Percentiles rank a stretch among this genome's conserved stretches.
Conservation (phyloP, 2,329 filamentous ascomycete species). For the Rhytidhysteron rufulum region DNA sequence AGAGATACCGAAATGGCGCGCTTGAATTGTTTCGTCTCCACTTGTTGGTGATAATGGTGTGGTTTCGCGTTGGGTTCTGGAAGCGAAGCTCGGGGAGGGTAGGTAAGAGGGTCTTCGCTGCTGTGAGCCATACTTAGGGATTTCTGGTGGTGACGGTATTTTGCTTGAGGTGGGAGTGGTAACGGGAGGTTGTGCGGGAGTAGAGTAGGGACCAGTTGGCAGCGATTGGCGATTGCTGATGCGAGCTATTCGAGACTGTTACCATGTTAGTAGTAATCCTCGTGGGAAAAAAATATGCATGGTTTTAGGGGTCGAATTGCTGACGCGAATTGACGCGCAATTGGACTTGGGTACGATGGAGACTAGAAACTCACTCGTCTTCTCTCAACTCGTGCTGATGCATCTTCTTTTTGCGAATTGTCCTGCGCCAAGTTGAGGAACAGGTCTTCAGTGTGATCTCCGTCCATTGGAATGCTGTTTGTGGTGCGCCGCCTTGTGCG, state of each 20-base stretch:
- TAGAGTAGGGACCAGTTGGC: slow-evolving; percentile 24
- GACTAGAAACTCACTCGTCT: slow-evolving; percentile 28
- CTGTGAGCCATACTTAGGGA: slow-evolving; percentile 18
- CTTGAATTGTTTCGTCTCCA: slow-evolving; percentile 17
- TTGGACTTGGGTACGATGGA: no score
- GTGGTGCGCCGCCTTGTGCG: slow-evolving; percentile 15
- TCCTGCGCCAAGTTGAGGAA: slow-evolving; percentile 42
- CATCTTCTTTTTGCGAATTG: slow-evolving; percentile 24
- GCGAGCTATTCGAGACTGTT: slow-evolving; percentile 34
- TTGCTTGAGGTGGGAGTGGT: slow-evolving; percentile 25
- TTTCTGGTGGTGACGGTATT: slow-evolving; percentile 24
- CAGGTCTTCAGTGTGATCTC: slow-evolving; percentile 35
- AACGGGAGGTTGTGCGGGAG: slow-evolving; percentile 20
- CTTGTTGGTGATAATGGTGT: slow-evolving; percentile 25
- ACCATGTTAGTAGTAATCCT: slow-evolving; percentile 15
- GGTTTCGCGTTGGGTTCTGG: slow-evolving; percentile 18
- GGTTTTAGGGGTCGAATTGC: no score
- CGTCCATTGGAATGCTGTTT: slow-evolving; percentile 16
- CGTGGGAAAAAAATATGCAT: no score
- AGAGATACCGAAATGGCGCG: slow-evolving; percentile 25
- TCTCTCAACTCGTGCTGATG: slow-evolving; percentile 24
- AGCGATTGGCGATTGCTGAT: slow-evolving; percentile 32
- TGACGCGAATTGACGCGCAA: no score
- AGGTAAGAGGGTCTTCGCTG: slow-evolving; percentile 29
- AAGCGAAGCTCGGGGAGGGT: slow-evolving; percentile 19